Base-by-base conservation (phyloP, 495 filamentous ascomycete genomes). In the Sordaria brevicollis region DNA sequence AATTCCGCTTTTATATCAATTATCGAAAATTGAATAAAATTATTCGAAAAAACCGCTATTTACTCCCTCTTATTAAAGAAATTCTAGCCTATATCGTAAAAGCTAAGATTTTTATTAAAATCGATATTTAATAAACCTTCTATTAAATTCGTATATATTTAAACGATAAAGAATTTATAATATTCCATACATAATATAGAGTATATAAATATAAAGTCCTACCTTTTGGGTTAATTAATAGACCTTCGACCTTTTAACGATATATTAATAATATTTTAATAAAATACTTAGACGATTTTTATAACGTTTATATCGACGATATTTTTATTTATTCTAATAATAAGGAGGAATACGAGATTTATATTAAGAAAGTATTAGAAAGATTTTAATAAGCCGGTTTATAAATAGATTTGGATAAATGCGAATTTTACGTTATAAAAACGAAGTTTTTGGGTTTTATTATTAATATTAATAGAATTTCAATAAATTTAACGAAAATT, bases 11-110 rank as follows among this genome's bases (percentile, higher is more conserved):
- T 39, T 87, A 77, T 76, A 71, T 86, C 0, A 77, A 87, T 65
- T 87, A 83, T 65, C 68, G 74, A 5, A 73, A 71, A 9, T 66
- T 86, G 0, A 88, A 87, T 67, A 54, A 29, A 0, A 65, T 85
- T 0, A 86, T 76, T 0, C 72, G 70, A 5, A 83, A 83, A 69
- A 78, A 88, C 43, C 39, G 73, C 0, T 84, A 86, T 65, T 79
- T 81, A 0, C 62, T 87, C 0, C 83, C 81, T 0, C 49, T 84
- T 10, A 84, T 86, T 31, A 65, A 83, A 21, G 78, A 88, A 69
- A 75, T 77, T 0, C 57, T 86, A 5, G 35, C 73, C 17, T 31
- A 71, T 0, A 31, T 87, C 0, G 29, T n/a, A 0, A 71, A 69
- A 43, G 75, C 76, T 4, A 79, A 73, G 65, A 74, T 76, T 33